phyloP scores from a whole-genome alignment of 306 rosid species.

The Chamaecrista fasciculata region DNA sequence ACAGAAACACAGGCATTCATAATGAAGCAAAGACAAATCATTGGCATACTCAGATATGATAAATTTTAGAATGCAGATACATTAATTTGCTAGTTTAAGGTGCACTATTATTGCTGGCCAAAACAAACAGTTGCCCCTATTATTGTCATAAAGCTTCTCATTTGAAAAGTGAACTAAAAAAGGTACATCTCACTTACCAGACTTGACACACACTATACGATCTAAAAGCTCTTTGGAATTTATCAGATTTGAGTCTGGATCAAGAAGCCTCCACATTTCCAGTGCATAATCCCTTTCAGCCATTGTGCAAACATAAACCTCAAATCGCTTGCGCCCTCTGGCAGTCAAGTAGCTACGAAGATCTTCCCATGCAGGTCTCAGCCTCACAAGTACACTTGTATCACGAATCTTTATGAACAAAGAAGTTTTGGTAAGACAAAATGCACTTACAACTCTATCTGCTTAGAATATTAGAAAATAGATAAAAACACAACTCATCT shows the following conservation, averaged over 20 bases:
- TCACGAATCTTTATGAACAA: slow-evolving; percentile 72
- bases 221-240: slow-evolving; percentile 73
- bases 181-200: slow-evolving; percentile 57
- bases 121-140: no score
- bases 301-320: slow-evolving; percentile 99
- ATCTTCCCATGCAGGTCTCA: slow-evolving; percentile 99
- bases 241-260: slow-evolving; percentile 95
- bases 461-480: slow-evolving; percentile 1
- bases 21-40: slow-evolving; percentile 12
- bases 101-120: neutral
- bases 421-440: slow-evolving; percentile 26
- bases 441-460: slow-evolving; percentile 6
- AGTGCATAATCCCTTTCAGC: slow-evolving; percentile 99
- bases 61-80: slow-evolving; percentile 1
- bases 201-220: slow-evolving; percentile 95
- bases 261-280: slow-evolving; percentile 99
- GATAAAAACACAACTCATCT: slow-evolving; percentile 10
- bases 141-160: slow-evolving; percentile 6
- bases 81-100: slow-evolving; percentile 12
- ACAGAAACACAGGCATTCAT: slow-evolving; percentile 20
- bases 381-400: slow-evolving; percentile 98
- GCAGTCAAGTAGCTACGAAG: slow-evolving; percentile 96
- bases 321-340: slow-evolving; percentile 99
- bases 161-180: slow-evolving; percentile 24
- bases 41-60: neutral